Base-by-base conservation (phyloP, 495 filamentous ascomycete genomes). In the Achaetomiella virescens region DNA sequence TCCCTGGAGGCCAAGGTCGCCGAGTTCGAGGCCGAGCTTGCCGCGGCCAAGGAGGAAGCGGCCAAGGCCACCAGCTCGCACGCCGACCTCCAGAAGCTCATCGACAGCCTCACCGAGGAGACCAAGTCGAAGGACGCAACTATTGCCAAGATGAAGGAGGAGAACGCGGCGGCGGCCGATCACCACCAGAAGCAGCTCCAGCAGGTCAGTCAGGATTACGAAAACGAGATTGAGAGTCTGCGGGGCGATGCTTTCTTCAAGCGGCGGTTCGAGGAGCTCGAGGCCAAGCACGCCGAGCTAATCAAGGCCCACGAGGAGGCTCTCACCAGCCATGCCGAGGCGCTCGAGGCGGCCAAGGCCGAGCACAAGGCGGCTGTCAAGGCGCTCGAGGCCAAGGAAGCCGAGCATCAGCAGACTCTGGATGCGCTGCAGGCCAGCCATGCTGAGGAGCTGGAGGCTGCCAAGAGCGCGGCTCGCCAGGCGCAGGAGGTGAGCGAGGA, bases 161-260 rank as follows among this genome's bases (percentile, higher is more conserved):
- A 77, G 15, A 66, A 71, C 47, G 69, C 72, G 41, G 61, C 70
- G 33, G 75, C 73, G 0, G 51, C 66, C 31, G 71, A 75, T 15
- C 78, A 75, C 51, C 78, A 81, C 58, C 64, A 72, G 46, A 66
- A 75, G 55, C 73, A 80, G 51, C 68, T 82, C 18, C 61, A 74
- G 60, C 71, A 73, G 42, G 55, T 82, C 55, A 76, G 76, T 25
- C 67, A 78, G 48, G 79, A 82, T 37, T 79, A 80, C 60, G 73
- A 79, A 50, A 67, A 72, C 21, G 79, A 82, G 57, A 81, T 82
- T 37, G 79, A 81, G 57, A 74, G 75, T 41, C 73, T 81, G n/a
- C 71, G 73, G 22, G 78, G 76, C 20, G 77, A 80, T 58, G 77
- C 79, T 31, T 77, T 75, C 54, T 77, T 79, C 61, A 80, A 76